Evolutionary conservation across 1,284 basidiomycete species (phyloP), one percentile per base, ranked within the genome.

Genomic region (Ustilago tritici): DNA sequence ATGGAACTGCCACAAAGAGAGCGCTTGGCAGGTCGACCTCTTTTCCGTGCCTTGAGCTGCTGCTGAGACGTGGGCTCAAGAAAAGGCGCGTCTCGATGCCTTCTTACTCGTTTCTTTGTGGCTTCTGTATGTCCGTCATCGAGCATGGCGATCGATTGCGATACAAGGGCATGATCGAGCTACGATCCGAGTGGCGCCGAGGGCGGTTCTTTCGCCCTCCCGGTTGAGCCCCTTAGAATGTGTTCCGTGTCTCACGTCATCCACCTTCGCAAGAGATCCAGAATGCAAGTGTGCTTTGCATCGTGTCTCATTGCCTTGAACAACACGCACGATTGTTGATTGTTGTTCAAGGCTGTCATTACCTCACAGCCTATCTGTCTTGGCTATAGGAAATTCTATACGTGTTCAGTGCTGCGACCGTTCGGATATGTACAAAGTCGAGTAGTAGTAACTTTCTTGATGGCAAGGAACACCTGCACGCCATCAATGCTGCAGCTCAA

Each of bases 401-500:
- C 23, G 2, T 40, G 10, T 49, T 49, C 3, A 28, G 14, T 23
- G 9, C n/a, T 23, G 14, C 47, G 47, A 49, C 40, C 40, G n/a
- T 15, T 32, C 17, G 12, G 15, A 23, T 50, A 52, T 64, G 55
- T 56, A 52, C 61, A 65, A 41, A 40, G 40, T 19, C 40, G 34
- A 46, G 1, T 15, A 6, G 34, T n/a, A 55, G 17, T 19, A 19
- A 12, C 6, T 34, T 15, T 31, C 28, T 54, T 32, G 8, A 50
- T 28, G 15, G 49, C 28, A 23, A 15, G 6, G 34, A 9, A 9
- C 36, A 38, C 34, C 35, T 28, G 23, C 38, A 12, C 12, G 4
- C 3, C 8, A 2, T 79, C 65, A 84, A 55, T 83, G 80, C 52
- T 80, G 70, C 55, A 82, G 15, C 53, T 84, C 82, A 54, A 84